Base-by-base conservation (phyloP, 306 rosid genomes). In the Prunus mume region DNA sequence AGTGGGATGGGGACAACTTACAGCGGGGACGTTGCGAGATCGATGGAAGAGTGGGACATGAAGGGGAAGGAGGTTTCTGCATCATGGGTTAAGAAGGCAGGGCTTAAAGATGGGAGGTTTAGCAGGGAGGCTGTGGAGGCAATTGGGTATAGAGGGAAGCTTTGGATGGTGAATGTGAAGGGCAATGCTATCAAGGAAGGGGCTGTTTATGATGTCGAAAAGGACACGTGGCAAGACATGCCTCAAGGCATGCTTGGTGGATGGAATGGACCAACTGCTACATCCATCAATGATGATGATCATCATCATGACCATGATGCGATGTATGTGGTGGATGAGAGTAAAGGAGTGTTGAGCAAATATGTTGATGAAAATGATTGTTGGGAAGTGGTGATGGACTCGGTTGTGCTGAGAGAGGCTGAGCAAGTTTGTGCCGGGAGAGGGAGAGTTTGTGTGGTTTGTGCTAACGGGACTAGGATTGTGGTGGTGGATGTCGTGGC, bases 41-140 rank as follows among this genome's bases (percentile, higher is more conserved):
- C 66, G 12, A 61, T 61, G 66, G 66, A 61, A 3, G 66, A 61
- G 66, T 61, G 66, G 66, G 66, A 61, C 41, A 27, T 61, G 19
- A 61, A 27, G 19, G 27, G 19, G 66, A 24, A 25, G 66, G 19
- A 13, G 38, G 12, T 18, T 3, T 20, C 64, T 22, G 24, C 17
- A 11, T 58, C 64, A 61, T 61, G 66, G 66, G 66, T 25, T 14
- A 61, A 61, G 66, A 61, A 61, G 66, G 66, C 66, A 15, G 41
- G 66, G 41, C 19, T 61, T 3, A 61, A 61, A 27, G 38, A 61
- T 61, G 66, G 38, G 66, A 61, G n/a, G 66, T 61, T 61, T 61
- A 61, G 66, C 28, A 61, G 66, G 41, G 66, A 61, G n/a, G 66
- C 66, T 12, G 66, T 27, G 66, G 66, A 61, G 4, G 66, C 66